Conservation (phyloP, 2,329 filamentous ascomycete genomes). For the Colletotrichum somersetense region DNA sequence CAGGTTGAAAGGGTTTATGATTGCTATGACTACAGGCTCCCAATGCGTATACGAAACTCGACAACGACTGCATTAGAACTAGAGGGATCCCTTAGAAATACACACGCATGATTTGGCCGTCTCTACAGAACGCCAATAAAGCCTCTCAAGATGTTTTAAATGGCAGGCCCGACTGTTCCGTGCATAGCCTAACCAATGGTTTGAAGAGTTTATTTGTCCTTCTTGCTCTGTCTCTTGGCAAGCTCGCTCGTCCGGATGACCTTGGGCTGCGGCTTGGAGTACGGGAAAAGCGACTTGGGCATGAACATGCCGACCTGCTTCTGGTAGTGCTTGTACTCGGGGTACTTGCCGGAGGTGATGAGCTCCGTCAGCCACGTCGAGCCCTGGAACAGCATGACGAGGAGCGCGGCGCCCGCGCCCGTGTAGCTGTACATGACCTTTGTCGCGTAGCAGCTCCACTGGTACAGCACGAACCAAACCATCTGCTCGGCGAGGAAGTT, state of each 20-base stretch:
- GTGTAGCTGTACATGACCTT: conserved; percentile 84
- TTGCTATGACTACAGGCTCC: conserved; percentile 17
- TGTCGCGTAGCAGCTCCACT: conserved; percentile 85
- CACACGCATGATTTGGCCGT: conserved; percentile 18
- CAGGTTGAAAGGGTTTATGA: conserved; percentile 1
- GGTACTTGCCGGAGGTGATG: conserved; percentile 85
- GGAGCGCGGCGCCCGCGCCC: conserved; percentile 73
- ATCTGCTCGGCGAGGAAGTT: conserved; percentile 95
- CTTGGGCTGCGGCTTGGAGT: conserved; percentile 59
- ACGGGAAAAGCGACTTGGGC: conserved; percentile 66
- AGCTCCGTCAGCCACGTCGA: conserved; percentile 90
- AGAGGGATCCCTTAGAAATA: conserved; percentile 21
- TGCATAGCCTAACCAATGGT: not conserved
- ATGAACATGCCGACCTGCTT: conserved; percentile 85
- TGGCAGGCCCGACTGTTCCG: not conserved
- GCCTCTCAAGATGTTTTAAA: not conserved
- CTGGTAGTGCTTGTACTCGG: conserved; percentile 89
- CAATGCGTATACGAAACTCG: conserved; percentile 26
- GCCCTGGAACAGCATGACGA: conserved; percentile 87
- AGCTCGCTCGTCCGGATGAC: conserved; percentile 65
- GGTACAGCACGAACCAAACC: conserved; percentile 89
- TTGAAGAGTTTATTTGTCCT: conserved; percentile 47
- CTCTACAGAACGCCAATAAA: conserved; percentile 4
- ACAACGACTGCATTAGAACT: conserved; percentile 23
- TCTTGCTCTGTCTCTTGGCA: conserved; percentile 58